A percentile compares a stretch with the other conserved stretches of the same genome.
These are phyloP conservation scores for Neopestalotiopsis sp. DNA, from an alignment of 2,329 filamentous ascomycete genomes.

Conservation along the genomic window DNA sequence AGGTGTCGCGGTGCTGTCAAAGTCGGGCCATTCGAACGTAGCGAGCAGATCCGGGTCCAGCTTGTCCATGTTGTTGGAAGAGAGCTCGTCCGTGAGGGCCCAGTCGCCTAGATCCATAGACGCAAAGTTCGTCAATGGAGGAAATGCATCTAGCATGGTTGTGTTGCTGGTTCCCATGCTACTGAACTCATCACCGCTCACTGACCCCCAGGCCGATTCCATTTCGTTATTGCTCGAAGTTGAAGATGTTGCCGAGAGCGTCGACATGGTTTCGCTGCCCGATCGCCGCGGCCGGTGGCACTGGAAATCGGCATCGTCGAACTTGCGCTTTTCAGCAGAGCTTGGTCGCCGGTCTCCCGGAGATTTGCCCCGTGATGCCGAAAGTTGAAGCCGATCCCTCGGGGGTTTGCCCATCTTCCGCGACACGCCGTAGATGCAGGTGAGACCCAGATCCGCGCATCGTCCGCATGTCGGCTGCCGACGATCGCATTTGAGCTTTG, in stretches of 20 bases:
- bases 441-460: constrained; percentile 17
- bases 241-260: background rate
- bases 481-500: constrained; percentile 25
- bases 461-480: constrained; percentile 21
- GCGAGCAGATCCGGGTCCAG: constrained; percentile 15
- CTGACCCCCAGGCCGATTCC: background rate
- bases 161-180: constrained; percentile 10
- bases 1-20: constrained; percentile 1
- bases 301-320: background rate
- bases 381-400: constrained; percentile 18
- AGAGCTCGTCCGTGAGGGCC: constrained; percentile 15
- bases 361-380: background rate
- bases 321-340: background rate
- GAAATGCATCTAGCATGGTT: constrained; percentile 16
- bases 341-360: background rate
- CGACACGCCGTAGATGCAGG: constrained; percentile 30
- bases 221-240: background rate
- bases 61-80: constrained; percentile 15
- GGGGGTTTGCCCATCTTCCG: constrained; percentile 31
- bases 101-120: constrained; percentile 19
- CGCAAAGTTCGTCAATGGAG: constrained; percentile 15
- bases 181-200: background rate
- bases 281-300: background rate
- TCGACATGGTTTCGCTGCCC: background rate
- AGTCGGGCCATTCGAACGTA: constrained; percentile 16